phyloP scores from a whole-genome alignment of 306 rosid genomes.

The Ceratonia siliqua region DNA sequence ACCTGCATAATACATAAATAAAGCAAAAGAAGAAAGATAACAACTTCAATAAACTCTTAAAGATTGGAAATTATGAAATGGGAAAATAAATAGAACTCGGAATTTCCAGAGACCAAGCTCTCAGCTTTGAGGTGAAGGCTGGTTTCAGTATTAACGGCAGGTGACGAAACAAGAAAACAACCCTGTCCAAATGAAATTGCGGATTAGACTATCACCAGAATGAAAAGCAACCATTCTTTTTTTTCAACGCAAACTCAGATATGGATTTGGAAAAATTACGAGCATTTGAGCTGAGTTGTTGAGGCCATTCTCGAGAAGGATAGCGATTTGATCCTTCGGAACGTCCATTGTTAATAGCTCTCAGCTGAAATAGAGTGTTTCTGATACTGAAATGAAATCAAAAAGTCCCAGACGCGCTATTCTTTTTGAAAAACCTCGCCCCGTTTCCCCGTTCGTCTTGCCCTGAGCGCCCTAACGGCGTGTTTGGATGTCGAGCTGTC shows the following conservation, averaged over 20 bases:
- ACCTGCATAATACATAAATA: conserved; percentile 46
- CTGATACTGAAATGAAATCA: neutral
- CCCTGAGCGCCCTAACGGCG: neutral
- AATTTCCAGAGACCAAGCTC: conserved; percentile 65
- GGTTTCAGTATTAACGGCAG: conserved; percentile 79
- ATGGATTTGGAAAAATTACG: conserved; percentile 40
- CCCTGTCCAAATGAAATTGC: conserved; percentile 48
- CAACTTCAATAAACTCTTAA: conserved; percentile 12
- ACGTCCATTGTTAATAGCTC: conserved; percentile 66
- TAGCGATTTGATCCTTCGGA: conserved; percentile 89
- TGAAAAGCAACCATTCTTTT: conserved; percentile 14
- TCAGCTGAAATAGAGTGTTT: neutral
- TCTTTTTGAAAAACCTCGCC: conserved; percentile 25
- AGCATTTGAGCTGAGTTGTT: conserved; percentile 94
- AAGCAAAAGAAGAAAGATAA: neutral
- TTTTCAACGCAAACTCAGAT: conserved; percentile 6
- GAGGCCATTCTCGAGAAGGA: conserved; percentile 89
- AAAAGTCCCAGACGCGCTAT: conserved; percentile 29
- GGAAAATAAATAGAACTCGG: neutral
- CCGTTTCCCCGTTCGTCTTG: neutral
- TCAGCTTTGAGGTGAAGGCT: conserved; percentile 81
- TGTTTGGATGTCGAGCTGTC: conserved; percentile 19
- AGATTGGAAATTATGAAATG: neutral
- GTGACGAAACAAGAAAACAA: conserved; percentile 95
- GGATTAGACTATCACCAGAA: conserved; percentile 20